phyloP scores from a whole-genome alignment of 768 basidiomycete genomes.

The Termitomyces bulborhizus region DNA sequence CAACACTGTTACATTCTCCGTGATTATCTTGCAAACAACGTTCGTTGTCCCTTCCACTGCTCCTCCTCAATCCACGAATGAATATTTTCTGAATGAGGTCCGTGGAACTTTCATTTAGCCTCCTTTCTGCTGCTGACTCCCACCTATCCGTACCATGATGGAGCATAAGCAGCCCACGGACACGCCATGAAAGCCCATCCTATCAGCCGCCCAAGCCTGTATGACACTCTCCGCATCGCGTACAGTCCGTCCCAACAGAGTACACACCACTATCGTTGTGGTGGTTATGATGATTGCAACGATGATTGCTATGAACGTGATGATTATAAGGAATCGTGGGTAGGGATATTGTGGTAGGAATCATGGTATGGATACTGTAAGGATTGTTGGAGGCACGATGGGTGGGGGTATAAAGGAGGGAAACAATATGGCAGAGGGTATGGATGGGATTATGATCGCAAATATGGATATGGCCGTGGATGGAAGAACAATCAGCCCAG shows the following conservation, averaged over 20 bases:
- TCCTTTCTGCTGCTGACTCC: not conserved
- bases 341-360: not conserved
- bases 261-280: not conserved
- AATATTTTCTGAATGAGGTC: not conserved
- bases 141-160: not conserved
- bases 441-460: not conserved
- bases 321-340: not conserved
- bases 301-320: not conserved
- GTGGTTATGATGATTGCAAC: not conserved
- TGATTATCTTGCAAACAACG: not conserved
- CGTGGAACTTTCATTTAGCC: too few relatives aligned
- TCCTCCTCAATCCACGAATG: not conserved
- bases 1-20: not conserved
- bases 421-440: not conserved
- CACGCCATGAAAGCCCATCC: not conserved
- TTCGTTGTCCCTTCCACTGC: not conserved
- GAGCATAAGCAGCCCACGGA: not conserved
- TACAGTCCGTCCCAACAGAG: not conserved
- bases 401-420: not conserved
- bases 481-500: too few relatives aligned
- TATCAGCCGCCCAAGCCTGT: not conserved
- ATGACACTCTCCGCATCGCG: not conserved
- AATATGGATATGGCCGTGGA: not conserved
- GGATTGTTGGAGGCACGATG: not conserved
- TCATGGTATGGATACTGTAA: not conserved